A percentile compares a stretch with the other conserved stretches of the same genome.
phyloP scores from a whole-genome alignment of 305 asterid species.

The Fraxinus platypoda region DNA sequence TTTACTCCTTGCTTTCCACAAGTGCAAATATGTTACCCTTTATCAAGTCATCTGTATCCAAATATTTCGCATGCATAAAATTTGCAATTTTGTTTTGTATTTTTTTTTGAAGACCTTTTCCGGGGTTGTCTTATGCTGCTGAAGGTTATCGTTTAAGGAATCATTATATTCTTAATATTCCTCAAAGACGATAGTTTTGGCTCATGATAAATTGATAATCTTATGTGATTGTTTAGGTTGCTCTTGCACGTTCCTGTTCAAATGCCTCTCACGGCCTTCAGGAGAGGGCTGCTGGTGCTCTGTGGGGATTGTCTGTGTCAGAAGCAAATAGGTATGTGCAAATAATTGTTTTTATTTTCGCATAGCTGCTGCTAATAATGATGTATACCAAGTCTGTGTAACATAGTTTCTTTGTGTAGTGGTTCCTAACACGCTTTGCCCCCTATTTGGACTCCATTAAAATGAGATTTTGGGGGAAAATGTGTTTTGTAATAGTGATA shows the following conservation, averaged over 20 bases:
- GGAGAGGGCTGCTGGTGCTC: constrained; percentile 99
- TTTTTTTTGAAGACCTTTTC: not conserved
- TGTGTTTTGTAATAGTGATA: not conserved
- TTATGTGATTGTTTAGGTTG: constrained; percentile 50
- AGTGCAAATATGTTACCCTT: not conserved
- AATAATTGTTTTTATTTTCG: not conserved
- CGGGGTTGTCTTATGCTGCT: not conserved
- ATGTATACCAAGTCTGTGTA: not conserved
- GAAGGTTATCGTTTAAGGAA: not conserved
- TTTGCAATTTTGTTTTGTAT: not conserved
- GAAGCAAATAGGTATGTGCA: constrained; percentile 77
- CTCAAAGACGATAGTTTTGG: not conserved
- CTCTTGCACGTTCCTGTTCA: constrained; percentile 76
- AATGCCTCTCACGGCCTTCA: constrained; percentile 88
- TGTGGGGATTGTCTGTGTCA: constrained; percentile 97
- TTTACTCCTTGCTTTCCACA: not conserved
- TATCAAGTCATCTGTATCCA: not conserved
- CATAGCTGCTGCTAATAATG: constrained; percentile 15
- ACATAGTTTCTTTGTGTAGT: not conserved
- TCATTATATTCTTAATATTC: not conserved
- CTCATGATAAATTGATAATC: constrained; percentile 6
- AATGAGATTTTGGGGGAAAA: not conserved
- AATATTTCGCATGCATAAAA: not conserved
- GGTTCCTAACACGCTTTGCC: not conserved
- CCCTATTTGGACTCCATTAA: not conserved